Evolutionary conservation across 2,329 filamentous ascomycete species (phyloP), one percentile per base, ranked within the genome.

Genomic region (Fusarium sp.): DNA sequence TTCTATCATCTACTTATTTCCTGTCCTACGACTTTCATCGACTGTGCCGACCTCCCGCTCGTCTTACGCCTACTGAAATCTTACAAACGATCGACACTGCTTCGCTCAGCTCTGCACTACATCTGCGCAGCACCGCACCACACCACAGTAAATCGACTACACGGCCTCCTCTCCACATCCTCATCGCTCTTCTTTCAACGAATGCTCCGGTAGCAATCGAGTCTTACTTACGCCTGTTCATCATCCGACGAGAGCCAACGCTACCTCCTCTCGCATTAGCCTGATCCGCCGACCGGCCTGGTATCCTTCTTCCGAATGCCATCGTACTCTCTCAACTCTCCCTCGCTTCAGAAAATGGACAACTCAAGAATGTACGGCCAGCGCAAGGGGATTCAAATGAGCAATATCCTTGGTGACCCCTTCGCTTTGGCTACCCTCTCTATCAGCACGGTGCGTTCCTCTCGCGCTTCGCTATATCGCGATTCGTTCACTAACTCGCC

Each of bases 371-470:
- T 74, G 71, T 87, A 89, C 76, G 83, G 83, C 71, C 79, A 84
- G 76, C 83, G 86, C 76, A 82, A 84, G 77, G 83, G 86, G 75
- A 90, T 97, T 80, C 91, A 88, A 79, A 80, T 94, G 79, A 92
- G 92, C 78, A 96, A 97, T 81, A 94, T 99, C 74, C 86, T 97
- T 65, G 96, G 96, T 74, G 95, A 99, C 81, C 96, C 96, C 7
- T 98, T 99, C 80, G 94, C 95, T 62, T 87, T 99, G 63, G 94
- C 94, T 56, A 98, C 96, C 35, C 89, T 97, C 68, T 97, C 95
- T 59, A 97, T 98, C 79, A 89, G 92, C 67, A 85, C 92, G 77
- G 95, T 97, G 88, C 80, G 93, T 87, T 56, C 30, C 28, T 44
- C 52, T 39, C 28, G 49, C 39, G 20, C 32, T 28, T 43, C 39